Evolutionary conservation across 2,329 filamentous ascomycete genomes (phyloP).

Genomic region (Penicillium sp.): DNA sequence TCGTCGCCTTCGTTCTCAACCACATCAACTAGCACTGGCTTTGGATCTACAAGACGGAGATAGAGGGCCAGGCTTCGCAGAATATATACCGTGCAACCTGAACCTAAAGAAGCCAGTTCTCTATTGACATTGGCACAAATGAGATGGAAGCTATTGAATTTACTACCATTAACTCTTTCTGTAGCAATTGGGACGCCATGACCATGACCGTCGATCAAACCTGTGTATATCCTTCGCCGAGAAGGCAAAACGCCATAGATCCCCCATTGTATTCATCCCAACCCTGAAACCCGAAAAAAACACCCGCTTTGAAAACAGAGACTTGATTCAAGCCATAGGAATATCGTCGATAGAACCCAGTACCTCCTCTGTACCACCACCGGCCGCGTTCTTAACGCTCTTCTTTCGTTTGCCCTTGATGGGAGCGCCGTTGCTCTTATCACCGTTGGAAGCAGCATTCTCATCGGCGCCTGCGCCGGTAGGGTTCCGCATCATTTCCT

Average conservation of each 20-base stretch:
- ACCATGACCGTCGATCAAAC: background rate
- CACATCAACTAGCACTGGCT: slow-evolving; percentile 49
- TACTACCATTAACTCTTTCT: background rate
- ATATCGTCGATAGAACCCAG: slow-evolving; percentile 48
- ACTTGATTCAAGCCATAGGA: slow-evolving; percentile 17
- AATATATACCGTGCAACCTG: background rate
- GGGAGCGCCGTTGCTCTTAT: slow-evolving; percentile 37
- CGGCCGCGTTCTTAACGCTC: slow-evolving; percentile 34
- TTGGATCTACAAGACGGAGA: slow-evolving; percentile 53
- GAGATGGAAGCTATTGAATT: background rate
- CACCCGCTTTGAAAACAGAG: slow-evolving; percentile 17
- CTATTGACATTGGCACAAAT: background rate
- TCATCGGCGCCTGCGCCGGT: slow-evolving; percentile 42
- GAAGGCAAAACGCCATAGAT: slow-evolving; percentile 15
- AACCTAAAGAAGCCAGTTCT: background rate
- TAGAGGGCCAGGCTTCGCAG: slow-evolving; percentile 26
- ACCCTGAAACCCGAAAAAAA: slow-evolving; percentile 12
- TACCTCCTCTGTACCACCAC: slow-evolving; percentile 48
- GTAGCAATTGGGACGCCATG: background rate
- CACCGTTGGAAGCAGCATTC: slow-evolving; percentile 19
- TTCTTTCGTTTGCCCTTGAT: slow-evolving; percentile 43
- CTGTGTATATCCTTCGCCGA: slow-evolving; percentile 3
- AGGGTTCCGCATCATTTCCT: slow-evolving; percentile 51
- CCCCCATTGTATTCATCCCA: slow-evolving; percentile 19
- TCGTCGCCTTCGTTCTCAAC: slow-evolving; percentile 44